Percentiles rank a stretch among this genome's conserved stretches.
Evolutionary conservation across 202 grass and related monocot species (phyloP).

Genomic region (Schoenoplectus tabernaemontani): DNA sequence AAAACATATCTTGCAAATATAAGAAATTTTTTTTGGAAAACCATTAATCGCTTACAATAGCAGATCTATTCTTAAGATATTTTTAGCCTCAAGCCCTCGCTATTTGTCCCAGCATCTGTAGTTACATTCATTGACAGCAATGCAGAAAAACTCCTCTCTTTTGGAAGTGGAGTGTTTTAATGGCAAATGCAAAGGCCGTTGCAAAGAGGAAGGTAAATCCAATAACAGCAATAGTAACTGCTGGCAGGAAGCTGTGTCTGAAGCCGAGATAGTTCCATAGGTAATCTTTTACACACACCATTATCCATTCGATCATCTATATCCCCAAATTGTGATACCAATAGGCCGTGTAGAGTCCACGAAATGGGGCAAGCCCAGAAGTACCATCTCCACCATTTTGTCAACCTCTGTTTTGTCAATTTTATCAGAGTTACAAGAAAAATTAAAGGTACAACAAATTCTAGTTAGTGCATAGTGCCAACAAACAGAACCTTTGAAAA

Average conservation of each 20-base stretch:
- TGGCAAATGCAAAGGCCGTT: slow-evolving; percentile 57
- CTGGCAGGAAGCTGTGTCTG: slow-evolving; percentile 54
- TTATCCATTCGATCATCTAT: slow-evolving; percentile 43
- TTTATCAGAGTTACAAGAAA: background rate
- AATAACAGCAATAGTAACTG: slow-evolving; percentile 47
- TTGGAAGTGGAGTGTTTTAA: slow-evolving; percentile 84
- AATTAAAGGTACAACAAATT: no score
- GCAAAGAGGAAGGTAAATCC: slow-evolving; percentile 73
- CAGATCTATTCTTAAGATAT: background rate
- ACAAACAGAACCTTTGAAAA: no score
- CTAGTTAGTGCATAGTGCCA: no score
- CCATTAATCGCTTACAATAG: background rate
- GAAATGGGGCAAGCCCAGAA: slow-evolving; percentile 80
- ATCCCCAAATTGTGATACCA: slow-evolving; percentile 80
- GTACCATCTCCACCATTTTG: slow-evolving; percentile 88
- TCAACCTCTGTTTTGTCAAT: slow-evolving; percentile 51
- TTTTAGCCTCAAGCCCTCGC: no score
- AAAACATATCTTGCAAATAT: background rate
- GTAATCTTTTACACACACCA: slow-evolving; percentile 37
- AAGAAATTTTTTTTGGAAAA: background rate
- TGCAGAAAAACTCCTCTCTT: slow-evolving; percentile 28
- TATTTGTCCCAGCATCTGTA: no score
- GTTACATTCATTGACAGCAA: background rate
- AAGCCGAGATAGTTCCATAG: slow-evolving; percentile 53
- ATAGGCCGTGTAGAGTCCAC: slow-evolving; percentile 71